Evolutionary conservation across 768 basidiomycete species (phyloP), one percentile per base, ranked within the genome.

Genomic region (Astraeus odoratus): DNA sequence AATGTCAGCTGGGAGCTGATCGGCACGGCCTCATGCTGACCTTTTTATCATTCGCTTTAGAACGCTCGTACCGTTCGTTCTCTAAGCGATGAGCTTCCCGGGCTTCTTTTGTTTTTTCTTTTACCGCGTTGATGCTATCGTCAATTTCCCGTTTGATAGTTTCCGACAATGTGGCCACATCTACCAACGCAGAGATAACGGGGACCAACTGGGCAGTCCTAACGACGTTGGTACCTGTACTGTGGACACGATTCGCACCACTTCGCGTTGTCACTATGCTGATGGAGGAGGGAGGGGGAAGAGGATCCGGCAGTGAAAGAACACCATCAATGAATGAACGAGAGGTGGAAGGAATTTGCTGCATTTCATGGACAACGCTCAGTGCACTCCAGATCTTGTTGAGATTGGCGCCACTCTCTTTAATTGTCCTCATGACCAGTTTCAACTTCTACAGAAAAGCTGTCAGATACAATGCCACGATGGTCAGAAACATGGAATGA

Each of bases 161-260:
- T 36, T 68, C 63, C 7, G 79, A 72, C 22, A 71, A 60, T 15
- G 80, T 52, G 2, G 67, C 72, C 6, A 63, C 61, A 30, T 83
- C 70, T 12, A 84, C 72, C n/a, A 91, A 66, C 3, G 76, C 72
- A 6, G 71, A 49, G 23, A 89, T 55, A 18, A 85, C 71, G 13
- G 86, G 86, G 12, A 90, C 66, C 53, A 90, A 69, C 52, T 88
- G 87, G 4, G 72, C 72, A 0, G 83, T 67, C 16, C 56, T 58
- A 4, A 66, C 59, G 54, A 71, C 72, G 49, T 48, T 65, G 46
- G 60, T 67, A 46, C 44, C 47, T 29, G 46, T 62, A 18, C 53
- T 46, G 20, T 53, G 49, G 29, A 60, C 60, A 10, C 58, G 57
- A 13, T 65, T 58, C 29, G 40, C 49, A 30, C 66, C 66, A 35